These are phyloP conservation scores for Thermochaetoides dissita DNA, from an alignment of 2,329 filamentous ascomycete genomes.

Conservation along the genomic window DNA sequence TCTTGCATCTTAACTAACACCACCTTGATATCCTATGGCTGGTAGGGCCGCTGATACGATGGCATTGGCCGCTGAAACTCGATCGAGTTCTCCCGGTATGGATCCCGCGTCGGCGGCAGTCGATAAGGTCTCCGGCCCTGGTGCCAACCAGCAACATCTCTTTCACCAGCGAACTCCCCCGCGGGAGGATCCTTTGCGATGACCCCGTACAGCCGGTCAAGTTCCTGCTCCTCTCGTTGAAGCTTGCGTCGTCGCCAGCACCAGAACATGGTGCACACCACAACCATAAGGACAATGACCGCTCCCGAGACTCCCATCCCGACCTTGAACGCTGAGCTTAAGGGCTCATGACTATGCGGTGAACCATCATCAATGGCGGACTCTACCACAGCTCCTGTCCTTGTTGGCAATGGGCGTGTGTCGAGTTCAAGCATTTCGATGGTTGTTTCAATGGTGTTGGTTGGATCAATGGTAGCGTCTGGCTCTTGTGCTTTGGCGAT, in stretches of 20 bases:
- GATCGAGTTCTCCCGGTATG: neutral
- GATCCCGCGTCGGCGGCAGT: conserved; percentile 5
- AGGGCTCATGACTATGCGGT: neutral
- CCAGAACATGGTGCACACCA: conserved; percentile 13
- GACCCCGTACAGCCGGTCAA: conserved; percentile 15
- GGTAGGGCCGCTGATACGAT: conserved; percentile 10
- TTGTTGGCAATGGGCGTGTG: neutral
- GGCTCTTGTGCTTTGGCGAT: too few species aligned
- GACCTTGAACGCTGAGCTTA: conserved; percentile 10
- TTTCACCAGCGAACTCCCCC: conserved; percentile 3
- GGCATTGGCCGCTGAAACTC: conserved; percentile 1
- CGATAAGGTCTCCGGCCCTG: conserved; percentile 6
- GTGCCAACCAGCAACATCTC: conserved; percentile 15
- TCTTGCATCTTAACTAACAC: neutral
- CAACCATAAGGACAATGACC: conserved; percentile 8
- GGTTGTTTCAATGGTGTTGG: conserved; percentile 1
- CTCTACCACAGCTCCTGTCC: too few species aligned
- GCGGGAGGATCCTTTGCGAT: conserved; percentile 6
- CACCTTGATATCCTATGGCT: conserved; percentile 1
- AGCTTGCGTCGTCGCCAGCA: conserved; percentile 11
- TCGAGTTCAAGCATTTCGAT: conserved; percentile 8
- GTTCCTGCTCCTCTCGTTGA: conserved; percentile 12
- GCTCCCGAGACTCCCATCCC: conserved; percentile 13
- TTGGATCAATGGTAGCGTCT: too few species aligned
- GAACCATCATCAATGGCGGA: too few species aligned